Percentiles rank a stretch among this genome's conserved stretches.
Conservation (phyloP, 2,329 filamentous ascomycete species). For the Paecilomyces dactylethromorphus region DNA sequence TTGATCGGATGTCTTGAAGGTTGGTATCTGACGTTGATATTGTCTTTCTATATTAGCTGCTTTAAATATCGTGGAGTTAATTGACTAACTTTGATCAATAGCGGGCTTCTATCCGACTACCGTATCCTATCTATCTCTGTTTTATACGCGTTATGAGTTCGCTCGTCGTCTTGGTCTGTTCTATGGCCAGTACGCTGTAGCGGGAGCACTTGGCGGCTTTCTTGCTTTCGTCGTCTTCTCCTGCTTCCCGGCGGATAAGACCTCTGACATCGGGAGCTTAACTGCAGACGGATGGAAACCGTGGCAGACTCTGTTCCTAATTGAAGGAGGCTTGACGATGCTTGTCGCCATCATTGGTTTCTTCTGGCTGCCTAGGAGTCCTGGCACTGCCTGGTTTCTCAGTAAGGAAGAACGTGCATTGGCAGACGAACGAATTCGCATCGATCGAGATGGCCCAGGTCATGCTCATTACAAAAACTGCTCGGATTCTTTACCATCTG, state of each 20-base stretch:
- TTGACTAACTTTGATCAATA: slow-evolving; percentile 9
- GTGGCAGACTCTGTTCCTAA: slow-evolving; percentile 47
- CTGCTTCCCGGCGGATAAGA: slow-evolving; percentile 10
- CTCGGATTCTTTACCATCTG: neutral
- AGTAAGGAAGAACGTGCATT: slow-evolving; percentile 40
- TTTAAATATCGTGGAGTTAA: neutral
- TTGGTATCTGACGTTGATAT: neutral
- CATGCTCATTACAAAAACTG: neutral
- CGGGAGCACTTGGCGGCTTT: slow-evolving; percentile 51
- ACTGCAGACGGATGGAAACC: slow-evolving; percentile 31
- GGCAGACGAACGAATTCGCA: slow-evolving; percentile 40
- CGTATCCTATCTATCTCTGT: slow-evolving; percentile 53
- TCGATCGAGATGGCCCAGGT: slow-evolving; percentile 22
- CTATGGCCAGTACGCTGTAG: slow-evolving; percentile 52
- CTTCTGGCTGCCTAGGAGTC: slow-evolving; percentile 45
- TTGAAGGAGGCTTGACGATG: slow-evolving; percentile 44
- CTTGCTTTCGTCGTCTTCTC: slow-evolving; percentile 47
- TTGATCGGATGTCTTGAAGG: slow-evolving; percentile 30
- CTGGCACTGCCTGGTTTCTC: slow-evolving; percentile 47
- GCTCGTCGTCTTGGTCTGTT: slow-evolving; percentile 49
- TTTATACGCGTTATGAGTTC: slow-evolving; percentile 54
- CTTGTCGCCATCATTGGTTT: slow-evolving; percentile 41
- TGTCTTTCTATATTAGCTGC: neutral
- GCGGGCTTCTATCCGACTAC: slow-evolving; percentile 55
- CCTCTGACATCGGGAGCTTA: slow-evolving; percentile 19